A percentile compares a stretch with the other conserved stretches of the same genome.
Evolutionary conservation across 768 basidiomycete species (phyloP).

Genomic region (Lentinula sp.): DNA sequence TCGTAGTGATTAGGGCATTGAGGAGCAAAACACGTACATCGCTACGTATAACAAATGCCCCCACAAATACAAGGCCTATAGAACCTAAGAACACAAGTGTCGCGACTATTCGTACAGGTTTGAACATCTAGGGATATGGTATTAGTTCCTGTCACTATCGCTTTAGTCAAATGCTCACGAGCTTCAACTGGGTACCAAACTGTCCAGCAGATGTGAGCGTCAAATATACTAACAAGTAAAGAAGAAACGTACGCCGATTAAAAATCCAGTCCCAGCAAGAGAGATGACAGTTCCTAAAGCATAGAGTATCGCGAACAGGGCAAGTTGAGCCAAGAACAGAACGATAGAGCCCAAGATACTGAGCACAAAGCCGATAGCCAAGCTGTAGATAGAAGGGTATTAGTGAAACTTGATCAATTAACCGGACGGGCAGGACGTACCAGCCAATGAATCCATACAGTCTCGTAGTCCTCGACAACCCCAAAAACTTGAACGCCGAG

Average conservation of each 20-base stretch:
- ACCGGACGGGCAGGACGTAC: conserved; percentile 33
- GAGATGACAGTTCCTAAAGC: conserved; percentile 76
- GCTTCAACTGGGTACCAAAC: conserved; percentile 78
- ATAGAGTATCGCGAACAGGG: conserved; percentile 79
- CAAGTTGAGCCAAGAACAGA: conserved; percentile 63
- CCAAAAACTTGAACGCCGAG: conserved; percentile 78
- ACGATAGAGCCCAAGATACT: conserved; percentile 77
- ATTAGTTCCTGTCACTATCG: background rate
- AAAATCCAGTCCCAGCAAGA: conserved; percentile 83
- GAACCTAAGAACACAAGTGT: conserved; percentile 72
- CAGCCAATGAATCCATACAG: conserved; percentile 85
- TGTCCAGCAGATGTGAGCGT: conserved; percentile 20
- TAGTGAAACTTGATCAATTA: background rate
- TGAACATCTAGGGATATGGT: conserved; percentile 95
- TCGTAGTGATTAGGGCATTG: background rate
- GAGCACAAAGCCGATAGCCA: conserved; percentile 68
- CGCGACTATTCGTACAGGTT: conserved; percentile 82
- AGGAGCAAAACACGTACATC: conserved; percentile 38
- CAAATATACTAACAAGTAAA: background rate
- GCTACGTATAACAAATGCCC: conserved; percentile 71
- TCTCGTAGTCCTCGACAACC: conserved; percentile 71
- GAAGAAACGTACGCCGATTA: conserved; percentile 69
- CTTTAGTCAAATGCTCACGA: conserved; percentile 36
- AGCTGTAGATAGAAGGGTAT: conserved; percentile 33
- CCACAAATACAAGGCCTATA: conserved; percentile 79